Base-by-base conservation (phyloP, 2,329 filamentous ascomycete species). In the Amphichorda felina region DNA sequence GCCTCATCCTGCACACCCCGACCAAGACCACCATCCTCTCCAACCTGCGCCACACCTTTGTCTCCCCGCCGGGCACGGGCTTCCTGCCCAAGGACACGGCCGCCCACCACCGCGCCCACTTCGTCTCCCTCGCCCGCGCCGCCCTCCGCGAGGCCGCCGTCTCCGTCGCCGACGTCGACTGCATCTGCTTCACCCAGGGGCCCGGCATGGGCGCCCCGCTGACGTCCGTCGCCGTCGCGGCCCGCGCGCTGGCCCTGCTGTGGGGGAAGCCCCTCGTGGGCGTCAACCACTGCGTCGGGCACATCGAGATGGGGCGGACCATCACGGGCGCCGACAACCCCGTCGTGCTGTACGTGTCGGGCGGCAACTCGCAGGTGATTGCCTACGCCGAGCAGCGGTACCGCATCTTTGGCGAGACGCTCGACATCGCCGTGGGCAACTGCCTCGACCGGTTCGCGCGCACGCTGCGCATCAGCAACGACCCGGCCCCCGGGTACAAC, bases 31-130 rank as follows among this genome's bases (percentile, higher is more conserved):
- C 68, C 26, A 79, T 98, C 54, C 84, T 98, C 45, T 79, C 88
- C 54, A 98, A 98, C 64, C 72, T 98, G 45, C 82, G 91, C 37
- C 83, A 96, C 64, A 98, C 91, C 15, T 98, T 89, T 63, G 71
- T 81, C 49, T 84, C 89, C 30, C 89, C 91, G 4, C 87, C 91
- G 1, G 91, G 91, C 30, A 83, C 88, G 40, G 91, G 91, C 4
- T 96, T 98, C 61, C 73, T 96, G 4, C 91, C 91, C 41, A 95
- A 96, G 56, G 91, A 98, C 63, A 95, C 89, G 1, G 91, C 91
- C 13, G 74, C 75, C 35, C 91, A 98, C 62, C 91, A 98, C 69
- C 80, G 91, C 43, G 56, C 75, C 53, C 85, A 82, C 77, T 85
- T 96, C 43, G 82, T 86, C 13, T 64, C 70, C 17, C 67, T 96